A percentile compares a stretch with the other conserved stretches of the same genome.
phyloP scores from a whole-genome alignment of 805 yeast genomes.

The Starmerella roubikii region DNA sequence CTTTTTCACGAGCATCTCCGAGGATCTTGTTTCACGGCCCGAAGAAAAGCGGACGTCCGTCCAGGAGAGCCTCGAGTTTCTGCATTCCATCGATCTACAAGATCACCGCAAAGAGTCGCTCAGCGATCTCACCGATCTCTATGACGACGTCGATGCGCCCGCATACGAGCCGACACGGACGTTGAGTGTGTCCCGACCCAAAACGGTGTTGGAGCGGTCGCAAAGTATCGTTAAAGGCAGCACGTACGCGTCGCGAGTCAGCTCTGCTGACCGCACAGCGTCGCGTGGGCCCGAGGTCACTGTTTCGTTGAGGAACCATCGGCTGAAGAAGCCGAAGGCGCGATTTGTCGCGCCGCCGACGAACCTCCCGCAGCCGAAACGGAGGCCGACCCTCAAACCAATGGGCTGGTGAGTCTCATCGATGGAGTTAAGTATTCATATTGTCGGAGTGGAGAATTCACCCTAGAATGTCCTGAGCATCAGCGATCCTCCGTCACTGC shows the following conservation, averaged over 20 bases:
- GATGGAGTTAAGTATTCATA: no score
- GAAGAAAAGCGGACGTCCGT: conserved; percentile 4
- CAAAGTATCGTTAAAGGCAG: neutral
- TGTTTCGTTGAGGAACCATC: conserved; percentile 3
- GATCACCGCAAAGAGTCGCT: neutral
- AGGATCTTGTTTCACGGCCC: conserved; percentile 14
- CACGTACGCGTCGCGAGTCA: conserved; percentile 15
- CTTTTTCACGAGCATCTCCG: conserved; percentile 18
- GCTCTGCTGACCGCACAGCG: conserved; percentile 5
- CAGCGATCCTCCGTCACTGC: no score
- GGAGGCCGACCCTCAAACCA: no score
- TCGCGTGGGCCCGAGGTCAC: conserved; percentile 12
- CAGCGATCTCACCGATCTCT: neutral
- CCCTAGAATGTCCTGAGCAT: no score
- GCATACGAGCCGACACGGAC: neutral
- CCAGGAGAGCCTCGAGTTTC: conserved; percentile 16
- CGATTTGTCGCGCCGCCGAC: conserved; percentile 6
- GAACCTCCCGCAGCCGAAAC: conserved; percentile 3
- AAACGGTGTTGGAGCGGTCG: neutral
- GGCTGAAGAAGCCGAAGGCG: conserved; percentile 1
- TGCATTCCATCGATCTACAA: conserved; percentile 3
- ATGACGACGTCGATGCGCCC: neutral
- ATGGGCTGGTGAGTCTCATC: no score
- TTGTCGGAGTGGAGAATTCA: no score
- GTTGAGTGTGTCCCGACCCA: conserved; percentile 1